Evolutionary conservation across 306 rosid genomes (phyloP).

Genomic region (Echinosophora koreensis): DNA sequence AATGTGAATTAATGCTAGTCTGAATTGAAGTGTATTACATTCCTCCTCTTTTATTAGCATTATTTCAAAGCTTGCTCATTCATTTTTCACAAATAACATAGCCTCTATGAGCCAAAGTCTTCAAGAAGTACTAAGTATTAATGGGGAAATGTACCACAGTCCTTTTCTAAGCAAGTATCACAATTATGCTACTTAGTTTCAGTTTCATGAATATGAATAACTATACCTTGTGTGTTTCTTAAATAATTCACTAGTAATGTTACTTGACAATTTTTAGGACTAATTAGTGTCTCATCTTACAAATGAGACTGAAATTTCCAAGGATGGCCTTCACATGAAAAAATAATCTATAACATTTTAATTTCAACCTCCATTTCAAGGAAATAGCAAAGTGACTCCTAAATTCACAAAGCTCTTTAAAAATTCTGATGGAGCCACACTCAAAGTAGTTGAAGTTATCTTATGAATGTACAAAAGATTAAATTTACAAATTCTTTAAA

Average conservation of each 20-base stretch:
- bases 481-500: too few species aligned
- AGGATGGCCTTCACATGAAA: neutral
- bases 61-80: too few species aligned
- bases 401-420: constrained; percentile 11
- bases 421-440: constrained; percentile 5
- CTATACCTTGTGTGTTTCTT: neutral
- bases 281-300: neutral
- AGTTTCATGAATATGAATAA: too few species aligned
- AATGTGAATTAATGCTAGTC: too few species aligned
- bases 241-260: neutral
- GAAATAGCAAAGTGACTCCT: neutral
- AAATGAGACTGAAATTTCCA: neutral
- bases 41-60: too few species aligned
- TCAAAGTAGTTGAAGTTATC: constrained; percentile 4
- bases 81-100: too few species aligned
- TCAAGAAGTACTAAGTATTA: too few species aligned
- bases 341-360: neutral
- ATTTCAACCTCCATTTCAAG: neutral
- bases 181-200: too few species aligned
- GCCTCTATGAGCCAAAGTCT: too few species aligned
- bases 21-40: too few species aligned
- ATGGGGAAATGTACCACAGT: too few species aligned
- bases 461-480: neutral
- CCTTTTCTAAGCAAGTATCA: too few species aligned
- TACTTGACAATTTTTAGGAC: neutral